phyloP scores from a whole-genome alignment of 495 filamentous ascomycete species.

The Penicillium robsamsonii region DNA sequence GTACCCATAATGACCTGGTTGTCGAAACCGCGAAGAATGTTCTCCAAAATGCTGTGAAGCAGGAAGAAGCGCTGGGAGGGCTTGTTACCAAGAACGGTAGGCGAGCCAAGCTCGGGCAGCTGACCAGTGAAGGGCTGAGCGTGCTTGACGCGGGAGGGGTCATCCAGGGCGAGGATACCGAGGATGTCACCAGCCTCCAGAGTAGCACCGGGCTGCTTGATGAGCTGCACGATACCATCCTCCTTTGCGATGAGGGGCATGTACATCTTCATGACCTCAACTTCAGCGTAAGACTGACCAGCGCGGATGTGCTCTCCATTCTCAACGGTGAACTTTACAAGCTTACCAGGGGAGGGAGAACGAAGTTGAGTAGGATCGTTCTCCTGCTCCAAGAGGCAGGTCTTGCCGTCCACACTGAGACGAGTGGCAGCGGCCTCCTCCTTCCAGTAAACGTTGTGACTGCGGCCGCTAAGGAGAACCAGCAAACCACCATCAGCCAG shows the following conservation, averaged over 20 bases:
- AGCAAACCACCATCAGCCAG: conserved; percentile 94
- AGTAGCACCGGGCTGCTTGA: conserved; percentile 98
- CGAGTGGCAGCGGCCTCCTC: conserved; percentile 95
- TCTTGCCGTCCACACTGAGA: conserved; percentile 95
- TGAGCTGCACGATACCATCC: conserved; percentile 93
- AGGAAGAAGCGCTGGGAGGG: conserved; percentile 83
- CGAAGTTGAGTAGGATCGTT: conserved; percentile 98
- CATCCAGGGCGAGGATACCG: conserved; percentile 94
- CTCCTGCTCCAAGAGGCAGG: conserved; percentile 95
- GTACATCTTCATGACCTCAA: conserved; percentile 99
- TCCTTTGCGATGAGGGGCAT: conserved; percentile 98
- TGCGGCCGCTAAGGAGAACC: conserved; percentile 81
- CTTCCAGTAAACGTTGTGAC: conserved; percentile 99
- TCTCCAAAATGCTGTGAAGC: conserved; percentile 72
- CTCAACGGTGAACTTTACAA: conserved; percentile 97
- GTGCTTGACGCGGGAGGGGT: conserved; percentile 94
- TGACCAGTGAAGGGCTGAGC: conserved; percentile 94
- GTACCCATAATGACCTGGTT: conserved; percentile 94
- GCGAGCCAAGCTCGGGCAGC: conserved; percentile 82
- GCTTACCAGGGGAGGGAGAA: conserved; percentile 92
- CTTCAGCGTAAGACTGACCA: conserved; percentile 92
- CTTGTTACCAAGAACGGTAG: conserved; percentile 85
- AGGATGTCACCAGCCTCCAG: conserved; percentile 97
- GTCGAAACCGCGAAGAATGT: conserved; percentile 92
- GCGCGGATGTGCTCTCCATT: conserved; percentile 93